Base-by-base conservation (phyloP, 805 yeast genomes). In the Ogataea corticis region DNA sequence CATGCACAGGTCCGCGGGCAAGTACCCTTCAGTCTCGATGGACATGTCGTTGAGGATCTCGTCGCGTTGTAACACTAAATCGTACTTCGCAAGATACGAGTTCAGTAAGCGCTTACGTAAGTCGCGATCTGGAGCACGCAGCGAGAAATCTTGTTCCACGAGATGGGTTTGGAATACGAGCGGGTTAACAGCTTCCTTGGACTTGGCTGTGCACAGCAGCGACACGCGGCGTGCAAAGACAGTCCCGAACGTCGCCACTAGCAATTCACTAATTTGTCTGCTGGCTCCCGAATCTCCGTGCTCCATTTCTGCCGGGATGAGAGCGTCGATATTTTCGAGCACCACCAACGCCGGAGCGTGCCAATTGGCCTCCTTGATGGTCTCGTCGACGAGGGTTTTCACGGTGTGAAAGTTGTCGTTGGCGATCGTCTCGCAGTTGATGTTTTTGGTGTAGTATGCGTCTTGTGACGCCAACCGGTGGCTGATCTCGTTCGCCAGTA, bases 11-110 rank as follows among this genome's bases (percentile, higher is more conserved):
- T 92, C 99, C 19, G 82, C 80, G 0, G 97, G 96, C 23, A 87
- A 77, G 61, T 84, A 92, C 0, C 98, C 98, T 56, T 92, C 98
- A 0, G 96, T 86, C 42, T 83, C 92, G 30, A 78, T 64, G 0
- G 84, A 74, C 25, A 84, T 65, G 51, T 82, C 84, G 19, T 75
- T 66, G 10, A 76, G 46, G 35, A 76, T 71, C 45, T 80, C 68
- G 3, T 61, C 66, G 4, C 57, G 66, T 28, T 76, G 72, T 19
- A 75, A 62, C 1, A 46, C 30, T 28, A 75, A 45, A 0, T 55
- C 56, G 17, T 66, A 46, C 3, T 49, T 43, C 10, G 36, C 16
- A n/a, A 65, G 33, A 21, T 56, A 57, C 23, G 53, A 45, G 12
- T 65, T 53, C 30, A 85, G 43, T 13, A 85, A 65, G 25, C 64